Evolutionary conservation across 2,329 filamentous ascomycete genomes (phyloP).

Genomic region (Hypomyces rosellus): DNA sequence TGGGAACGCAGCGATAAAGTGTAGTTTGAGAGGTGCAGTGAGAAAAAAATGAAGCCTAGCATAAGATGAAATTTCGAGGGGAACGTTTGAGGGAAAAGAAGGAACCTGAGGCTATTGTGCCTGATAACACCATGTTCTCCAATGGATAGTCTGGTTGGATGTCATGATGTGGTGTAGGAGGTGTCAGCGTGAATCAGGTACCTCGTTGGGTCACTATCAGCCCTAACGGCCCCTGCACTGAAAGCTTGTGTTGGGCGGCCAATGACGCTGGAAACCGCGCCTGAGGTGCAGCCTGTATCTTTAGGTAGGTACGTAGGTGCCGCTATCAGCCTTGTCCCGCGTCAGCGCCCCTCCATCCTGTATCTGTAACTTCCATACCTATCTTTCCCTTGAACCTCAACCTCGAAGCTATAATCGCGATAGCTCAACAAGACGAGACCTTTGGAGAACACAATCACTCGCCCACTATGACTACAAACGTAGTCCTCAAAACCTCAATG

Average conservation of each 20-base stretch:
- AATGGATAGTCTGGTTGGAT: too few relatives aligned
- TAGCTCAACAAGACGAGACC: too few relatives aligned
- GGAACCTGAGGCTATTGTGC: not conserved
- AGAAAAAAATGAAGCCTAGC: too few relatives aligned
- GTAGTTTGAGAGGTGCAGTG: too few relatives aligned
- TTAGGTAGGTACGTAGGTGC: too few relatives aligned
- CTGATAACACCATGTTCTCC: not conserved
- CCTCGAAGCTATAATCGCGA: too few relatives aligned
- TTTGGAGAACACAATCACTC: not conserved
- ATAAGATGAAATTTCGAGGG: too few relatives aligned
- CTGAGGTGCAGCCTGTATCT: not conserved
- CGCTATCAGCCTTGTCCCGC: slow-evolving; percentile 12
- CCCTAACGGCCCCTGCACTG: not conserved
- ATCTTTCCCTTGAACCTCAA: too few relatives aligned
- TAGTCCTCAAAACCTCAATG: slow-evolving; percentile 81
- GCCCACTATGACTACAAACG: slow-evolving; percentile 62
- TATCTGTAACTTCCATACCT: too few relatives aligned
- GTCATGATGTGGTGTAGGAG: too few relatives aligned
- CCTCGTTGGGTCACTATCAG: not conserved
- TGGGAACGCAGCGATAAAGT: too few relatives aligned
- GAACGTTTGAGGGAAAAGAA: not conserved
- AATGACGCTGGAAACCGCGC: slow-evolving; percentile 4
- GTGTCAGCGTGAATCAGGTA: too few relatives aligned
- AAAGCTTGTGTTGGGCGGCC: slow-evolving; percentile 2
- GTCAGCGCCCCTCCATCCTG: not conserved